These are phyloP conservation scores for Candida quercuum DNA, from an alignment of 805 yeast species.

Conservation along the genomic window DNA sequence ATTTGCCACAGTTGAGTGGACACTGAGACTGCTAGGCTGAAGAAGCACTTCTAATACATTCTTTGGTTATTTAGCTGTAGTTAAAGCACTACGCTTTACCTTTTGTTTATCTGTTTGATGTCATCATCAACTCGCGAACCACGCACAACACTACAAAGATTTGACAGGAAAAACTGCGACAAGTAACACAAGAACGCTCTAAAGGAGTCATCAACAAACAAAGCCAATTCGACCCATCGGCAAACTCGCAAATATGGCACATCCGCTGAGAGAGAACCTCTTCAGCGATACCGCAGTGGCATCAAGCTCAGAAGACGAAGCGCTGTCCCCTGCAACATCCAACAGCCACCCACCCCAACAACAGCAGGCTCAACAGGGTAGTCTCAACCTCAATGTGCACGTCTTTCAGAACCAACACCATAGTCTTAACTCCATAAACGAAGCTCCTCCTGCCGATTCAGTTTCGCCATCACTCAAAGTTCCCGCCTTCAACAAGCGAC, in stretches of 20 bases:
- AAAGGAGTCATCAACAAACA: no score
- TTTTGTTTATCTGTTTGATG: no score
- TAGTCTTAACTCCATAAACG: not conserved
- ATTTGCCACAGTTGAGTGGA: conserved; percentile 69
- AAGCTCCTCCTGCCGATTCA: no score
- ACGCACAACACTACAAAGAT: no score
- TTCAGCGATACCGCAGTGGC: conserved; percentile 20
- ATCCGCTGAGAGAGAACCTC: not conserved
- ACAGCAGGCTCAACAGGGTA: no score
- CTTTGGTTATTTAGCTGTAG: no score
- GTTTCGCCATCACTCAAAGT: conserved; percentile 2
- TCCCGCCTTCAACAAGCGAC: conserved; percentile 62
- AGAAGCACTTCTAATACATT: no score
- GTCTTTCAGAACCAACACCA: conserved; percentile 1
- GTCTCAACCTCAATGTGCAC: conserved; percentile 1
- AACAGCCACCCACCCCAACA: conserved; percentile 1
- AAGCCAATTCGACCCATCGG: no score
- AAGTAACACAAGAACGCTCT: no score
- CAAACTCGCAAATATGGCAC: not conserved
- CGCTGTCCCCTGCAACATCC: conserved; percentile 13
- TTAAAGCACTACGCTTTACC: no score
- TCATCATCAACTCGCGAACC: no score
- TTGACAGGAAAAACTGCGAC: no score
- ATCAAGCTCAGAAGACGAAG: conserved; percentile 21
- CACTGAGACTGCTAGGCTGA: conserved; percentile 37